Evolutionary conservation across 371 early-diverging fungal genomes (phyloP), one percentile per base, ranked within the genome.

Genomic region (Sporodiniella umbellata): DNA sequence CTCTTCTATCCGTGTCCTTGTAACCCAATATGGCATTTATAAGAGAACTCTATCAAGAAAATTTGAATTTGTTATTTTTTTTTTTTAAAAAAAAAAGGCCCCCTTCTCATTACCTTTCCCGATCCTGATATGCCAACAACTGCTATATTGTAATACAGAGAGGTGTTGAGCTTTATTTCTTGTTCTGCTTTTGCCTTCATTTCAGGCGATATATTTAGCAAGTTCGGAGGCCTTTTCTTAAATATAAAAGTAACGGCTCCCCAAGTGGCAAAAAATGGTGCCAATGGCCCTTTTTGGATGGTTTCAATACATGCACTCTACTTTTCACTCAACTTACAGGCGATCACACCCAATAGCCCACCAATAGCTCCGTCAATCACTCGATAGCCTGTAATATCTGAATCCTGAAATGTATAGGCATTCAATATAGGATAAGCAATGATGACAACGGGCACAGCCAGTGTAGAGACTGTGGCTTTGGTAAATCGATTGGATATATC

Each of bases 361-460:
- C 75, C 75, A 33, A 75, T 75, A 35, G 70, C 62, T 0, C 71
- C 68, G 45, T 68, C 73, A 48, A 72, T 58, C 6, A 72, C 33
- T 15, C 67, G 64, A 31, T 60, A 40, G 0, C 77, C 73, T 8
- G 77, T 76, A 8, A 72, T 46, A 48, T 72, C 71, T 24, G 66
- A 65, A 14, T 64, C 66, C 18, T 64, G 54, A 46, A 72, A 72
- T 8, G 63, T 60, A 33, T 70, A 76, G 0, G 77, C 73, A 48
- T 70, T 72, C 18, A 73, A 30, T 0, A 72, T 42, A 3, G 77
- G 77, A 53, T 70, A 72, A 7, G 77, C 77, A n/a, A 76, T 56
- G 28, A 76, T 64, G 3, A 70, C 60, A 43, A 76, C 62, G 8
- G 77, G 77, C n/a, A 72, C 65, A 28, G 73, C 62, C 21, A 72